Conservation (phyloP, 2,329 filamentous ascomycete species). For the Fusarium cyanostomum region DNA sequence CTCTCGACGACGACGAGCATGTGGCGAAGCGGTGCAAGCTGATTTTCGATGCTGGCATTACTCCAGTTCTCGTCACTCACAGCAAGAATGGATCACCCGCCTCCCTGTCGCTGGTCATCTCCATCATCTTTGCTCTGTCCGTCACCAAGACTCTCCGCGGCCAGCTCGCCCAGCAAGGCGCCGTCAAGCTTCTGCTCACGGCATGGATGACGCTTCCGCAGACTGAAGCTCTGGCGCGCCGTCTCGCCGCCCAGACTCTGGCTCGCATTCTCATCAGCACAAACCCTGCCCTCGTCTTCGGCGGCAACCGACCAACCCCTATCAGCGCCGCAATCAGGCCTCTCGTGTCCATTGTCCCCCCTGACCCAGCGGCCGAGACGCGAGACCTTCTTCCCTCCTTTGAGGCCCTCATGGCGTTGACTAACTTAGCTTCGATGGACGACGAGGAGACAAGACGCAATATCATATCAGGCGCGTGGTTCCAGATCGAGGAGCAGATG, state of each 20-base stretch:
- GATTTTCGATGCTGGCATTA: constrained; percentile 80
- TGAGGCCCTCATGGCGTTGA: constrained; percentile 89
- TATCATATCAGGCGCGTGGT: constrained; percentile 79
- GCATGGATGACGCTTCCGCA: constrained; percentile 71
- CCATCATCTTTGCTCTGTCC: constrained; percentile 81
- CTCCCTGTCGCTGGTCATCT: constrained; percentile 76
- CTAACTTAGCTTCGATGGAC: constrained; percentile 88
- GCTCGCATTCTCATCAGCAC: constrained; percentile 88
- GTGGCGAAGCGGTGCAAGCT: constrained; percentile 79
- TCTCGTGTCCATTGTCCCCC: constrained; percentile 76
- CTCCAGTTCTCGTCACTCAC: constrained; percentile 79
- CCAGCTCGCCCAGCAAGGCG: constrained; percentile 90
- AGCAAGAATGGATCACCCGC: constrained; percentile 76
- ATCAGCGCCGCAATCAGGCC: constrained; percentile 85
- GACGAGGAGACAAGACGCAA: constrained; percentile 69
- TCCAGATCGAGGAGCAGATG: constrained; percentile 83
- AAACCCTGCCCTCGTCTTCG: constrained; percentile 86
- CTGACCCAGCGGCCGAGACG: constrained; percentile 68
- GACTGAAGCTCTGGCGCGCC: constrained; percentile 56
- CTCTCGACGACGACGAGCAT: constrained; percentile 78
- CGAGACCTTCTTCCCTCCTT: constrained; percentile 89
- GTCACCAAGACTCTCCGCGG: constrained; percentile 79
- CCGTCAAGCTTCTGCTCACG: constrained; percentile 82
- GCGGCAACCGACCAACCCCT: constrained; percentile 75
- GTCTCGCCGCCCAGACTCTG: constrained; percentile 79